These are phyloP conservation scores for Sugiyamaella paludigena DNA, from an alignment of 1,139 yeast species.

Conservation along the genomic window DNA sequence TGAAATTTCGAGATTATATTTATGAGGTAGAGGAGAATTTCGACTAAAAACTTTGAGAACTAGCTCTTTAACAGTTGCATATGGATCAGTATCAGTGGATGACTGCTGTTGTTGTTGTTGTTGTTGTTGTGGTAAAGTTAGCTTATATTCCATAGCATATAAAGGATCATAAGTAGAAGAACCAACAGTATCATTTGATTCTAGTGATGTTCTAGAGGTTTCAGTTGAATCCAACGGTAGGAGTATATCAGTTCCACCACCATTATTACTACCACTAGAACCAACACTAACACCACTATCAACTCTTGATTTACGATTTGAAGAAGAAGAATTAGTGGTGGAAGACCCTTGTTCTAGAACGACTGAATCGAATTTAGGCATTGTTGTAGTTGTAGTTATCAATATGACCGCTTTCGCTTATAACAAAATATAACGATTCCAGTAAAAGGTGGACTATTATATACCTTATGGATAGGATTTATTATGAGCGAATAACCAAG, in stretches of 20 bases:
- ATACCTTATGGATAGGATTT: no score
- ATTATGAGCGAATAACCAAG: no score
- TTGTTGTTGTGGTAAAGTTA: slow-evolving; percentile 11
- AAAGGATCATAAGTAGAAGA: slow-evolving; percentile 16
- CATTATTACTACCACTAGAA: background rate
- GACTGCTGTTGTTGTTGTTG: background rate
- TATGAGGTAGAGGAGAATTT: slow-evolving; percentile 14
- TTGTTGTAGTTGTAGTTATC: no score
- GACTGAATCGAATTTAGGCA: slow-evolving; percentile 9
- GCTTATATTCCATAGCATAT: slow-evolving; percentile 22
- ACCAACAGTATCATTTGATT: background rate
- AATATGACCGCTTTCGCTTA: no score
- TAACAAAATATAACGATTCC: no score
- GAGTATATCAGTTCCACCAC: background rate
- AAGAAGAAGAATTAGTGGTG: background rate
- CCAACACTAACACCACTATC: slow-evolving; percentile 3
- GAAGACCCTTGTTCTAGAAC: background rate
- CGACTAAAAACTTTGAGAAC: slow-evolving; percentile 20
- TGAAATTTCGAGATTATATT: slow-evolving; percentile 28
- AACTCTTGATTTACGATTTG: slow-evolving; percentile 1
- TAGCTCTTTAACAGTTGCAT: slow-evolving; percentile 19
- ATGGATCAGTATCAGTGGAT: slow-evolving; percentile 13
- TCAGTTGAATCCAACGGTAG: no score
- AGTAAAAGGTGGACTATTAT: no score
- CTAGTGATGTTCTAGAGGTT: no score